A percentile compares a stretch with the other conserved stretches of the same genome.
These are phyloP conservation scores for Fusarium palustre DNA, from an alignment of 2,329 filamentous ascomycete genomes.

Conservation along the genomic window DNA sequence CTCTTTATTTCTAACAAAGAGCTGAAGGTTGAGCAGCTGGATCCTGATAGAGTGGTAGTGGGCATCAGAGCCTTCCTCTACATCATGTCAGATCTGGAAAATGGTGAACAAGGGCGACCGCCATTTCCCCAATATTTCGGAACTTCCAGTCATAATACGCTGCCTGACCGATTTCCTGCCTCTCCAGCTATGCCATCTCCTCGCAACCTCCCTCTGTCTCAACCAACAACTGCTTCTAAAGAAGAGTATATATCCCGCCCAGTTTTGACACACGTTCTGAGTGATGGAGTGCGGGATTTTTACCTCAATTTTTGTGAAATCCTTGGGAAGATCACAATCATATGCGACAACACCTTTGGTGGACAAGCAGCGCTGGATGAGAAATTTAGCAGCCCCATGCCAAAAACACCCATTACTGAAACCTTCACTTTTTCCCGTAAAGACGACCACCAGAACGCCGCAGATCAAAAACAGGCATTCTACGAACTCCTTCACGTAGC, in stretches of 20 bases:
- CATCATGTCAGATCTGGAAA: slow-evolving; percentile 93
- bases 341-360: slow-evolving; percentile 97
- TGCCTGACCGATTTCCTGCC: slow-evolving; percentile 63
- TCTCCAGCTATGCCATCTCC: slow-evolving; percentile 54
- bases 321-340: slow-evolving; percentile 92
- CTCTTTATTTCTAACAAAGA: slow-evolving; percentile 82
- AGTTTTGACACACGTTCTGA: slow-evolving; percentile 71
- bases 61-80: slow-evolving; percentile 94
- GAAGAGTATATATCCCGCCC: slow-evolving; percentile 76
- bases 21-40: slow-evolving; percentile 88
- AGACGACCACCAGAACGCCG: slow-evolving; percentile 77
- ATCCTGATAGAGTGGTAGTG: slow-evolving; percentile 97
- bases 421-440: slow-evolving; percentile 90
- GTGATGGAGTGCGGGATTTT: slow-evolving; percentile 83
- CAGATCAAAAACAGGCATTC: slow-evolving; percentile 92
- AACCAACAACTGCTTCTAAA: slow-evolving; percentile 49
- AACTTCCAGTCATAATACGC: slow-evolving; percentile 47
- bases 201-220: slow-evolving; percentile 45
- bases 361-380: slow-evolving; percentile 95
- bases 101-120: slow-evolving; percentile 78
- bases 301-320: slow-evolving; percentile 95
- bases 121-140: slow-evolving; percentile 82
- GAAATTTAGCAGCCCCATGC: slow-evolving; percentile 87
- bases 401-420: slow-evolving; percentile 94
- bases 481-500: slow-evolving; percentile 96